Base-by-base conservation (phyloP, 106 monocot species). In the Iris macrosiphon region DNA sequence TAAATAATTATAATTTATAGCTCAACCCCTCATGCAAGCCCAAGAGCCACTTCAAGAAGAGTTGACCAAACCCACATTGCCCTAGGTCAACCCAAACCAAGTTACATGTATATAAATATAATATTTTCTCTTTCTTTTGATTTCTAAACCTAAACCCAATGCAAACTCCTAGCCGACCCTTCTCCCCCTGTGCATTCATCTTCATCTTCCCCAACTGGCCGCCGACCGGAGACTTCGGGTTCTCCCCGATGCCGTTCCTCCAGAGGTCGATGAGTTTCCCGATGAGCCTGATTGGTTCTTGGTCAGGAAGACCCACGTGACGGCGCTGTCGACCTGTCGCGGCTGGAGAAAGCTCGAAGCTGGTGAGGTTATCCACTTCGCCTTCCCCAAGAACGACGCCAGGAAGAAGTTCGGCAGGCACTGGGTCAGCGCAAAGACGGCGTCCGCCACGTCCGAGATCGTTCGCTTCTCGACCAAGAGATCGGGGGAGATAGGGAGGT, bases 401-500 rank as follows among this genome's bases (percentile, higher is more conserved):
- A 56, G 57, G 24, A 69, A 52, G 52, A 61, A 23, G 26, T 44
- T 54, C 57, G 71, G 75, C 0, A 63, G 62, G 31, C 15, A 59
- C 7, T 69, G 67, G 73, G 67, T 79, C 10, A 76, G 75, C 17
- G 55, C 63, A 1, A 82, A 79, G 61, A 49, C 73, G 0, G 79
- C 73, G 2, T 68, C 49, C 3, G 87, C 83, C 1, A 24, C 65
- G 2, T 79, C 83, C 31, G 72, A 72, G 77, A 93, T 93, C 22
- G 92, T 93, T 10, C 65, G 87, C 41, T 83, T 93, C 58, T 83
- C 82, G 3, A 93, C 92, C 23, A 79, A 80, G 63, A 63, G 82
- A 45, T 74, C 62, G 1, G 87, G 92, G 8, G 87, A 93, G 92
- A 74, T 87, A 59, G 92, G 87, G 20, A 87, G 68, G 64, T 64